Evolutionary conservation across 139 green algal genomes (phyloP).

Genomic region (Chlorella sp.): DNA sequence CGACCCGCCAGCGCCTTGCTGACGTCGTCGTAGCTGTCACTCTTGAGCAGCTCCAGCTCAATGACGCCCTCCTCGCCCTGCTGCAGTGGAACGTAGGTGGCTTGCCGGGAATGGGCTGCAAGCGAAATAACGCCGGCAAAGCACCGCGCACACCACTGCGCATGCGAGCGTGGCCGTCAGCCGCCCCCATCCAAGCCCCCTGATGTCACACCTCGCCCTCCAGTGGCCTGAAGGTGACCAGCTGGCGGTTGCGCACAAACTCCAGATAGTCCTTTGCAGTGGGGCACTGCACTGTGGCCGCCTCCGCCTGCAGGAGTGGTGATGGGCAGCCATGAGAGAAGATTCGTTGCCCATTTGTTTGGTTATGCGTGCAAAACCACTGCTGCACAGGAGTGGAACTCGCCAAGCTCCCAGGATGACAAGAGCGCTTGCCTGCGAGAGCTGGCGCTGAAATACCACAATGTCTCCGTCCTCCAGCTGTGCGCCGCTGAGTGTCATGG

Average conservation of each 20-base stretch:
- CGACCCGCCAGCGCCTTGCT: slow-evolving; percentile 60
- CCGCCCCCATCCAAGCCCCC: too few relatives aligned
- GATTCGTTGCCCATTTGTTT: too few relatives aligned
- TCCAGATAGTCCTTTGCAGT: slow-evolving; percentile 74
- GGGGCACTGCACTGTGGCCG: slow-evolving; percentile 38
- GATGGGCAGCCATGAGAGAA: too few relatives aligned
- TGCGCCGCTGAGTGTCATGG: slow-evolving; percentile 25
- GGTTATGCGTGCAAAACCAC: too few relatives aligned
- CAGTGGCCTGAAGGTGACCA: slow-evolving; percentile 76
- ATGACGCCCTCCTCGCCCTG: slow-evolving; percentile 73
- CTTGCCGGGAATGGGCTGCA: too few relatives aligned
- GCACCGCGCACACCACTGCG: too few relatives aligned
- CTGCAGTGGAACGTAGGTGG: not conserved
- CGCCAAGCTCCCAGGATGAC: too few relatives aligned
- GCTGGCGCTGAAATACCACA: slow-evolving; percentile 75
- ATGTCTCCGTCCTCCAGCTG: slow-evolving; percentile 94
- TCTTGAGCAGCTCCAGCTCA: slow-evolving; percentile 87
- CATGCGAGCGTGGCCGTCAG: too few relatives aligned
- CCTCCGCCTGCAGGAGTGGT: slow-evolving; percentile 3
- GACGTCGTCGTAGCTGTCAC: slow-evolving; percentile 88
- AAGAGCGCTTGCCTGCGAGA: slow-evolving; percentile 31
- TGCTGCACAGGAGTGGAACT: too few relatives aligned
- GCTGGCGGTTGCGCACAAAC: slow-evolving; percentile 72
- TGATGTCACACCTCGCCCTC: slow-evolving; percentile 28
- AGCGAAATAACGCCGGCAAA: too few relatives aligned